Base-by-base conservation (phyloP, 306 rosid species). In the Ochetophila trinervis region DNA sequence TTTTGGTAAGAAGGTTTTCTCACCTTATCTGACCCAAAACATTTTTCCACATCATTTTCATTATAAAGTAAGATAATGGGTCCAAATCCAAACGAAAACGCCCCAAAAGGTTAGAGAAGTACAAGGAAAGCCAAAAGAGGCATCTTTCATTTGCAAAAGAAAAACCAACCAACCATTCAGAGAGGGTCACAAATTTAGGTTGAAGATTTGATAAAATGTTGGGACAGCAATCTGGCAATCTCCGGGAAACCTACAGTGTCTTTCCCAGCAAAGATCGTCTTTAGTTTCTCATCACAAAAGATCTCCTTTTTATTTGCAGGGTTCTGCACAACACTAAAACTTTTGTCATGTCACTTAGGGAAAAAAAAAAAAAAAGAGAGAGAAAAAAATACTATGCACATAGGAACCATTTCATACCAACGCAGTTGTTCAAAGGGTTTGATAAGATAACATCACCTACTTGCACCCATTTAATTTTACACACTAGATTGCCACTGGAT, bases 231-330 rank as follows among this genome's bases (percentile, higher is more conserved):
- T 71, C 48, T 70, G 32, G 80, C 79, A 76, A 87, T 84, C 68
- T 87, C 90, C 0, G 79, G 64, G 72, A 87, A 80, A 20, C 79
- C 87, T 1, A 87, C 89, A 40, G 59, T 73, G 8, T 84, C 94
- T 63, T 85, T 84, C 62, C 90, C 89, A 24, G 58, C 76, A 57
- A 87, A 87, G n/a, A 87, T 78, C 45, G 87, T 64, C 88, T 87
- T 87, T 74, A 87, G 66, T 78, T 81, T 87, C 15, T 62, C 90
- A 68, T 87, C 94, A 66, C 94, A 87, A 24, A 71, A 52, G 63
- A 87, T 73, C 78, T 79, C 86, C 81, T 47, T 87, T 81, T 84
- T 87, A 56, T 84, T 80, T 6, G 76, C 8, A 35, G 89, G 93
- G 72, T 75, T 87, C 93, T 87, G 87, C 85, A 77, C 62, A 70